These are phyloP conservation scores for Populus hybrid DNA, from an alignment of 441 rosid genomes.

Conservation along the genomic window DNA sequence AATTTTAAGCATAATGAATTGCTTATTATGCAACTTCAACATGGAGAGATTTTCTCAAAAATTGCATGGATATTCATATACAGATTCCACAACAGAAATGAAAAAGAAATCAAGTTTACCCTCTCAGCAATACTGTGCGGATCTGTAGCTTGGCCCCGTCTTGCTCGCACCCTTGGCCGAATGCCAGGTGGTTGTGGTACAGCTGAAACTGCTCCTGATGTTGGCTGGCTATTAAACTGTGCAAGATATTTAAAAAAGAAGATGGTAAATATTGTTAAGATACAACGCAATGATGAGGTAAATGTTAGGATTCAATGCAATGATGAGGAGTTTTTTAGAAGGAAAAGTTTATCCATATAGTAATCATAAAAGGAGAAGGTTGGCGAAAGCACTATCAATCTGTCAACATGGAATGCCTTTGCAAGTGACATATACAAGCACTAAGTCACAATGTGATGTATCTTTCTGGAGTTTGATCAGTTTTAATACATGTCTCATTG, in stretches of 20 bases:
- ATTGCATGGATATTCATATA: neutral
- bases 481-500: no score
- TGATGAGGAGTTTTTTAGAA: neutral
- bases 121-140: slow-evolving; percentile 90
- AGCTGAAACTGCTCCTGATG: slow-evolving; percentile 32
- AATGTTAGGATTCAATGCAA: neutral
- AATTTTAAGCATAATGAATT: neutral
- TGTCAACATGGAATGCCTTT: neutral
- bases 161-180: slow-evolving; percentile 78
- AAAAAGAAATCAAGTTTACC: slow-evolving; percentile 29
- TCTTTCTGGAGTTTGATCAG: no score
- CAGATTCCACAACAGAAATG: neutral
- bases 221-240: slow-evolving; percentile 83
- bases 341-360: neutral
- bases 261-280: neutral
- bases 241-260: neutral
- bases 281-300: neutral
- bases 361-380: neutral
- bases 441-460: neutral
- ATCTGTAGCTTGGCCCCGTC: slow-evolving; percentile 87
- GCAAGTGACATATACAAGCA: neutral
- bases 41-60: neutral
- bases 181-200: slow-evolving; percentile 74
- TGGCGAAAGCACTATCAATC: neutral
- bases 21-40: neutral